Evolutionary conservation across 2,329 filamentous ascomycete species (phyloP).

Genomic region (Diplodia mutila): DNA sequence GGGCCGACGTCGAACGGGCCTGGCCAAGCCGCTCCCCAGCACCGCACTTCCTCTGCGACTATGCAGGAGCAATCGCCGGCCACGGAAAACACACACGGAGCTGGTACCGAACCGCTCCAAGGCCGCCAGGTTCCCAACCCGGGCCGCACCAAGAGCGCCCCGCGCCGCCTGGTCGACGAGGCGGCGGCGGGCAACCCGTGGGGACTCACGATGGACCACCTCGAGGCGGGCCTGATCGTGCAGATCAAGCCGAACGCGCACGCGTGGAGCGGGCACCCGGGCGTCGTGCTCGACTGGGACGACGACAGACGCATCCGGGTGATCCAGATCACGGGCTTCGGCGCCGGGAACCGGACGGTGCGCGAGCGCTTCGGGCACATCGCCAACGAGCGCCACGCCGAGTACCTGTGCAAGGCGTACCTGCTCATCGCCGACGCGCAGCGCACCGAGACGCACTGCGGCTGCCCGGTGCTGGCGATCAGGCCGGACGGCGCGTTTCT

Average conservation of each 20-base stretch:
- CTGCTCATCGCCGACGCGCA: not conserved
- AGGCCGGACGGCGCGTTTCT: not conserved
- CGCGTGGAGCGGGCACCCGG: not conserved
- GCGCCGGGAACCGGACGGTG: not conserved
- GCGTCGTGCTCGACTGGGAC: not conserved
- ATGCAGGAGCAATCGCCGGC: no score
- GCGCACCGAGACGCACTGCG: not conserved
- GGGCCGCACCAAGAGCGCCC: not conserved
- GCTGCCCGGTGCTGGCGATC: not conserved
- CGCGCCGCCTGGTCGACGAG: no score
- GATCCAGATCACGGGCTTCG: not conserved
- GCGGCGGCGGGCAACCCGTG: not conserved
- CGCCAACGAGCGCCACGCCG: not conserved
- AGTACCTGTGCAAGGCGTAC: not conserved
- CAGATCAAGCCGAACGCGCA: not conserved
- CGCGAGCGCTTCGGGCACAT: not conserved
- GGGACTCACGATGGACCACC: not conserved
- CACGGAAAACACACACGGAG: not conserved
- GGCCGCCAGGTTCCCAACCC: no score
- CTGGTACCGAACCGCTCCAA: no score
- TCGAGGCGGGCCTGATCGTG: not conserved
- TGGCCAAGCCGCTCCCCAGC: no score
- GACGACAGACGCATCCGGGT: not conserved
- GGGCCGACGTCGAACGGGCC: no score
- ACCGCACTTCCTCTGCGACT: no score